Base-by-base conservation (phyloP, 2,329 filamentous ascomycete species). In the Ophiocordyceps camponoti-saundersi region DNA sequence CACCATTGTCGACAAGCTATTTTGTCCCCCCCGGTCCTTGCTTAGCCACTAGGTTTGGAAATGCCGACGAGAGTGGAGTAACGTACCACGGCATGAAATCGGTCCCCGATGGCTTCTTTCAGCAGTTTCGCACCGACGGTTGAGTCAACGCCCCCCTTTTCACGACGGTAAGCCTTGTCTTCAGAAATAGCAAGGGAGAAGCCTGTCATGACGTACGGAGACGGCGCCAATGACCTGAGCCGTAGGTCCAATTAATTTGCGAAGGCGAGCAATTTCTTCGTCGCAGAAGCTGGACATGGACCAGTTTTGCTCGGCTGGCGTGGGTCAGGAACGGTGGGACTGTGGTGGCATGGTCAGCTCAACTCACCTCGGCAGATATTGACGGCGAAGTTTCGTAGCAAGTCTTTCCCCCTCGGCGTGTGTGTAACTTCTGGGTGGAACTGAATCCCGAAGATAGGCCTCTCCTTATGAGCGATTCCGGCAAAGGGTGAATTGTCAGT, bases 311-410 rank as follows among this genome's bases (percentile, higher is more conserved):
- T 72, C 66, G 4, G 84, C 86, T 29, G 36, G n/a, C 8, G n/a
- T 16, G 36, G 26, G n/a, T 40, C n/a, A 40, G 36, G 7, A 18
- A 3, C 36, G 16, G 13, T 3, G 8, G 6, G n/a, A 10, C 5
- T 10, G 20, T 8, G 13, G 7, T 20, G 36, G 36, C 16, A 16
- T 11, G n/a, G 16, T 20, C 4, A n/a, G 12, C 10, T 11, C 20
- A 2, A 20, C 36, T 18, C n/a, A 40, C 36, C 36, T 21, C 77
- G 74, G 64, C 89, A 96, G 52, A 96, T 93, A 20, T 75, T 71
- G 49, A 94, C 73, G 13, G 79, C 80, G 58, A 95, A 96, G 71
- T 96, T 96, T 59, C 73, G 67, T 42, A 95, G 70, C 6, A 95
- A 59, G 26, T 82, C 69, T 11, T 61, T 81, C 32, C 89, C 88